A percentile compares a stretch with the other conserved stretches of the same genome.
These are phyloP conservation scores for Alternaria conjuncta DNA, from an alignment of 2,329 filamentous ascomycete genomes.

Conservation along the genomic window DNA sequence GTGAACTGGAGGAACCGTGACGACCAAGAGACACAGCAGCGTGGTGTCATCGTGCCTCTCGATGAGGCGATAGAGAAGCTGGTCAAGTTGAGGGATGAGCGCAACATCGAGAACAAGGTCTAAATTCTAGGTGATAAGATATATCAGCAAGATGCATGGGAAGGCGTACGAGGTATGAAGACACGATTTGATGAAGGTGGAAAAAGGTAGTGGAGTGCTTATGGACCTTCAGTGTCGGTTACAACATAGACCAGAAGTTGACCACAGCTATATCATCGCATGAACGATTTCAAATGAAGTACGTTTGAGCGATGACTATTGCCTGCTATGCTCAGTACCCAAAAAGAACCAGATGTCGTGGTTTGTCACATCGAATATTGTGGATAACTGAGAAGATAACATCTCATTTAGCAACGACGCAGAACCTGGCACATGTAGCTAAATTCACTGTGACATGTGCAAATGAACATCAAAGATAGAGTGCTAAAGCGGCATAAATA, in stretches of 20 bases:
- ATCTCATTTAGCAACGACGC: background rate
- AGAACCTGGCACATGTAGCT: background rate
- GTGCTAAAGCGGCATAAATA: background rate
- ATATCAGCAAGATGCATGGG: slow-evolving; percentile 3
- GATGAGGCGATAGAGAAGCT: slow-evolving; percentile 65
- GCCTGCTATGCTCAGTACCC: background rate
- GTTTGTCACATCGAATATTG: background rate
- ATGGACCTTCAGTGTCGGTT: background rate
- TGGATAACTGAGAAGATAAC: background rate
- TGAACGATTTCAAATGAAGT: background rate
- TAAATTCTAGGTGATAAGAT: background rate
- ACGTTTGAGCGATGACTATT: background rate
- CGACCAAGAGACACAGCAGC: slow-evolving; percentile 66
- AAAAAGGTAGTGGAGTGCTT: background rate
- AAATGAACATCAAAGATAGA: background rate
- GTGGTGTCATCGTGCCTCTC: slow-evolving; percentile 66
- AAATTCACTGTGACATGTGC: background rate
- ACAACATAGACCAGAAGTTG: background rate
- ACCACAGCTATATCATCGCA: background rate
- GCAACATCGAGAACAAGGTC: slow-evolving; percentile 45
- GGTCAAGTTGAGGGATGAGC: slow-evolving; percentile 52
- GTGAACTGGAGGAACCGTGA: slow-evolving; percentile 72
- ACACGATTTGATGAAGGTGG: slow-evolving; percentile 10
- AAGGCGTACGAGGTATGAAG: slow-evolving; percentile 9
- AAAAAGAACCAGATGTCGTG: background rate